phyloP scores from a whole-genome alignment of 163 green algal species.

The Scenedesmus sp. region DNA sequence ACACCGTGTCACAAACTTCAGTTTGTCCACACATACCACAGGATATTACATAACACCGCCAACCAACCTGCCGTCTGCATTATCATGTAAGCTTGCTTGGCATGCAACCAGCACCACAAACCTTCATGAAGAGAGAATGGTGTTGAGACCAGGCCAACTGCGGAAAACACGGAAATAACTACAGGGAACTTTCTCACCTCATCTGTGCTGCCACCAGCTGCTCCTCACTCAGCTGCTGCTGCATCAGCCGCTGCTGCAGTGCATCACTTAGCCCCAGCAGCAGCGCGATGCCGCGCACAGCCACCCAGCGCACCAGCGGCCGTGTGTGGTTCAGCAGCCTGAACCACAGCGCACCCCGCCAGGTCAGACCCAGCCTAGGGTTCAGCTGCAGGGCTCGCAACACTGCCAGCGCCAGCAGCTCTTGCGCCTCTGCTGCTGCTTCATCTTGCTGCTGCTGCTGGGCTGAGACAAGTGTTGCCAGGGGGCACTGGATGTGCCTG shows the following conservation, averaged over 20 bases:
- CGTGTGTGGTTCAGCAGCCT: slow-evolving; percentile 56
- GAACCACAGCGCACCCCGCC: slow-evolving; percentile 50
- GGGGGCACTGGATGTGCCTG: not conserved
- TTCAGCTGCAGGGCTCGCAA: slow-evolving; percentile 63
- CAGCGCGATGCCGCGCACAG: slow-evolving; percentile 59
- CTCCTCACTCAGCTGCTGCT: slow-evolving; percentile 58
- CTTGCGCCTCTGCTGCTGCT: not conserved
- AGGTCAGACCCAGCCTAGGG: slow-evolving; percentile 55
- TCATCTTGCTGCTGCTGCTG: not conserved
- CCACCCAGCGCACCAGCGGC: slow-evolving; percentile 66
- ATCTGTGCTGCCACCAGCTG: slow-evolving; percentile 55
- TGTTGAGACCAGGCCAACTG: not conserved
- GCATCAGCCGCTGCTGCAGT: slow-evolving; percentile 54
- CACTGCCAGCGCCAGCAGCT: slow-evolving; percentile 52
- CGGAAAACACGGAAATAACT: not conserved
- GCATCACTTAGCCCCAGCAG: slow-evolving; percentile 67
- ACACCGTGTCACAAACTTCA: not conserved
- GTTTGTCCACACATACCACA: not conserved
- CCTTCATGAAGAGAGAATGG: not conserved
- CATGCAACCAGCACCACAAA: not conserved
- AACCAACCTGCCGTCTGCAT: not conserved
- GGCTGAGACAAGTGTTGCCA: not conserved
- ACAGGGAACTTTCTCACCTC: not conserved
- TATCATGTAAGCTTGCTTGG: not conserved
- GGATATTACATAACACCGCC: not conserved